Evolutionary conservation across 352 stramenopile genomes (phyloP), one percentile per base, ranked within the genome.

Genomic region (Phytophthora hybrid): DNA sequence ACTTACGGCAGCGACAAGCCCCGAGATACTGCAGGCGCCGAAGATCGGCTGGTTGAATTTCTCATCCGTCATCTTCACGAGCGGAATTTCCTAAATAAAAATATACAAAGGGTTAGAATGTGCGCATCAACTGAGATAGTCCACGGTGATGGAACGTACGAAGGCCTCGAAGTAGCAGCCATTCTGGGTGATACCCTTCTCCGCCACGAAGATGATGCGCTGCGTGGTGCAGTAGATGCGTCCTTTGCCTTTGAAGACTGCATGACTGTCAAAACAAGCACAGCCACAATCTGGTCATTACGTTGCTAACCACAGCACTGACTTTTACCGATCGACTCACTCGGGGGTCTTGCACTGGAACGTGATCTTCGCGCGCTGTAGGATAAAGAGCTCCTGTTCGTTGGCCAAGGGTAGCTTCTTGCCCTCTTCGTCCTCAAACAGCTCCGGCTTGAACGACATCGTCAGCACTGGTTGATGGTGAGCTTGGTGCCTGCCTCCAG

Each of bases 1-100:
- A 58, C 80, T 37, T 76, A 95, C 87, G 34, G 78, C 62, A 19
- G 81, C 68, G 39, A 94, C 87, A 61, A 93, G 66, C 1, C 90
- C 90, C 16, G 86, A 93, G 63, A 97, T 88, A 73, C 93, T 97
- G 64, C 92, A 96, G 21, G 90, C 88, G 13, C 91, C 91, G 58
- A 97, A 97, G 63, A 97, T 96, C 39, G 91, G 91, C 68, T 97
- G 90, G 68, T 97, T 97, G 58, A 97, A 97, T 68, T 96, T 97
- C 57, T 97, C 89, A 37, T 94, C 82, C 21, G 81, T 85, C 80
- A 97, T 94, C n/a, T 86, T 80, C 19, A 74, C 66, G 14, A 97
- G 77, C 29, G 88, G 89, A 11, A 97, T 85, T 76, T 96, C 85
- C 87, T 94, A 51, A 58, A 47, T 34, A 31, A 18, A 54, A 21